A percentile compares a stretch with the other conserved stretches of the same genome.
Conservation (phyloP, 163 green algal species). For the Chloromonas sp. region DNA sequence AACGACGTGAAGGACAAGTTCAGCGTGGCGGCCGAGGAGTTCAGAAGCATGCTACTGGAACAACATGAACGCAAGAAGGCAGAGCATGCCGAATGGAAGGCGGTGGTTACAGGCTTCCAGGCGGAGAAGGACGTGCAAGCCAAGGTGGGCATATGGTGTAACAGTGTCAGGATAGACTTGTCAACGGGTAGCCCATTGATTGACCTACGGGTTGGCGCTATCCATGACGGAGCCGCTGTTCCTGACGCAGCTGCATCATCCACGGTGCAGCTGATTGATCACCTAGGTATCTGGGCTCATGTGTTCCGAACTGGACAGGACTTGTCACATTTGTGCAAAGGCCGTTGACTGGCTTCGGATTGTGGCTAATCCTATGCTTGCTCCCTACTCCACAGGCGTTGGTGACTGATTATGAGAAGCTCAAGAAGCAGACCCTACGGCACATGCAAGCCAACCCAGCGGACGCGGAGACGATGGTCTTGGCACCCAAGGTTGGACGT, state of each 20-base stretch:
- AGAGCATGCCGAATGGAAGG: slow-evolving; percentile 11
- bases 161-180: background rate
- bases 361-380: background rate
- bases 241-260: background rate
- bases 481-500: slow-evolving; percentile 38
- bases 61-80: slow-evolving; percentile 57
- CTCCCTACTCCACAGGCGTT: slow-evolving; percentile 10
- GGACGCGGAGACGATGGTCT: slow-evolving; percentile 31
- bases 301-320: no score
- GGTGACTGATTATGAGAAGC: slow-evolving; percentile 56
- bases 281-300: no score
- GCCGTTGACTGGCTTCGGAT: no score
- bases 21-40: slow-evolving; percentile 55
- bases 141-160: background rate
- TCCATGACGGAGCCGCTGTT: background rate
- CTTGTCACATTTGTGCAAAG: no score
- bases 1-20: slow-evolving; percentile 66
- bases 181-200: background rate
- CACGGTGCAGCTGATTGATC: background rate
- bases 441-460: slow-evolving; percentile 20
- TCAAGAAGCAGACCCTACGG: slow-evolving; percentile 47
- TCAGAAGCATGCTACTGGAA: slow-evolving; percentile 65
- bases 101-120: slow-evolving; percentile 20
- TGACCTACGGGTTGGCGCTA: no score
- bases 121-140: slow-evolving; percentile 45